phyloP scores from a whole-genome alignment of 768 basidiomycete genomes.

The Pholiota conissans region DNA sequence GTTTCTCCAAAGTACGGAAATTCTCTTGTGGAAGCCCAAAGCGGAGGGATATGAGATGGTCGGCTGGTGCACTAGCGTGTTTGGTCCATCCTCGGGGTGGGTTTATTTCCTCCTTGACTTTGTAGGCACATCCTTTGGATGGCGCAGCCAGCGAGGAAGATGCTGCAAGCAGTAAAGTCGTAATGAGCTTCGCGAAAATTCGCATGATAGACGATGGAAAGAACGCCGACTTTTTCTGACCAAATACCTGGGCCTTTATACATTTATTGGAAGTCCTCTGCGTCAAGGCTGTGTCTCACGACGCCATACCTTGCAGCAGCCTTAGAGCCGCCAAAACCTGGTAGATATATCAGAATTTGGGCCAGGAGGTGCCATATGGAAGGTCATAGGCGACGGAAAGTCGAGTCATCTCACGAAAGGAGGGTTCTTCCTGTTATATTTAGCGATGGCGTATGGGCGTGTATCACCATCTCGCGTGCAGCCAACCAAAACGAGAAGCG shows the following conservation, averaged over 20 bases:
- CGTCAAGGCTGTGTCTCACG: no score
- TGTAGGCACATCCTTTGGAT: constrained; percentile 19
- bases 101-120: constrained; percentile 48
- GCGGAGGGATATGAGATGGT: constrained; percentile 50
- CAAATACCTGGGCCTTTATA: constrained; percentile 3
- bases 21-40: constrained; percentile 54
- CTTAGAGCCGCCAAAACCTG: background rate
- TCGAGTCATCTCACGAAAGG: background rate
- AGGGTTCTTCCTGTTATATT: background rate
- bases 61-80: constrained; percentile 17
- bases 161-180: constrained; percentile 16
- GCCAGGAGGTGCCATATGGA: background rate
- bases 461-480: background rate
- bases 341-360: background rate
- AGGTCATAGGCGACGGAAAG: background rate
- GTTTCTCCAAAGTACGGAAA: constrained; percentile 44
- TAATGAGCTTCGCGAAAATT: constrained; percentile 13
- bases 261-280: background rate
- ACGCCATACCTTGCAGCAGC: background rate
- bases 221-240: background rate
- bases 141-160: constrained; percentile 23
- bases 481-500: background rate
- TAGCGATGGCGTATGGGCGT: background rate
- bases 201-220: constrained; percentile 11
- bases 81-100: constrained; percentile 43